Base-by-base conservation (phyloP, 1,284 basidiomycete species). In the Austroboletus niveus region DNA sequence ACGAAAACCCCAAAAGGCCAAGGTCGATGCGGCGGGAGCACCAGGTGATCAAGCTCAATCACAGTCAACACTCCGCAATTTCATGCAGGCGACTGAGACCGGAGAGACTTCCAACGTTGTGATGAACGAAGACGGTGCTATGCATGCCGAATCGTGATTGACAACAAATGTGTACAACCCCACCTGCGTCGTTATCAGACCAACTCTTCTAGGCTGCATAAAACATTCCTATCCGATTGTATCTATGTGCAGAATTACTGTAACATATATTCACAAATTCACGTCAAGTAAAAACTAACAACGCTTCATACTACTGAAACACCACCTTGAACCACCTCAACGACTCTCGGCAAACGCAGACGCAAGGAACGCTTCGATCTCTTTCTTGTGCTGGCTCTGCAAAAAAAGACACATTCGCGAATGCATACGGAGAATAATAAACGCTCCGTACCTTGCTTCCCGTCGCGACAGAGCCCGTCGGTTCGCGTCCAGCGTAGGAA, bases 381-480 rank as follows among this genome's bases (percentile, higher is more conserved):
- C 90, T 69, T 85, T 88, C 81, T 93, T 92, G 73, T 93, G 91
- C 58, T 85, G 82, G 22, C 68, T 57, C 86, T 91, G 66, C 48
- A 50, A 48, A 6, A 9, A 31, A 35, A 22, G 20, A 43, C 11
- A 29, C 42, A 5, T 60, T 32, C 7, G 32, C 20, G 17, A 7
- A 20, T 7, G 22, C 5, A 24, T 22, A 20, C 2, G 5, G 17
- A 32, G 2, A 17, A 5, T 17, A 45, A 31, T 38, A 4, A 5
- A 15, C 10, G 15, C 38, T 12, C 17, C 75, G 53, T 58, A 85
- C 82, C 82, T 95, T 95, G 79, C 85, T 88, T 54, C 92, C 93
- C 27, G 92, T 95, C 15, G 92, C 93, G 36, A 95, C 88, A 32
- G 91, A 94, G 69, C 89, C 88, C 2, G 88, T 92, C 0, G 93